Percentiles rank a stretch among this genome's conserved stretches.
phyloP scores from a whole-genome alignment of 2,329 filamentous ascomycete species.

The Hypoxylon sp. region DNA sequence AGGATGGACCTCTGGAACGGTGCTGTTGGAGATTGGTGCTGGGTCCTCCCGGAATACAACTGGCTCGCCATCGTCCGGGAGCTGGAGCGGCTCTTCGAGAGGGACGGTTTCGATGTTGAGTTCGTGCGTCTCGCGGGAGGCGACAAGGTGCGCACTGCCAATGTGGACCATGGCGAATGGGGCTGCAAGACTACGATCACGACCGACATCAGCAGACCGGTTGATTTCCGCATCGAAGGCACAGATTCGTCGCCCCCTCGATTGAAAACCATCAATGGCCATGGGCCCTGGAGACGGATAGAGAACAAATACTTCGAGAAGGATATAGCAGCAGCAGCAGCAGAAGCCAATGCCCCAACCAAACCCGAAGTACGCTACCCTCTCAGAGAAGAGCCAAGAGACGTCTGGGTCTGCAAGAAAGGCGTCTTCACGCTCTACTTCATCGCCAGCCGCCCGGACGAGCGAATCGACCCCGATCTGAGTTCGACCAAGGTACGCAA shows the following conservation, averaged over 20 bases:
- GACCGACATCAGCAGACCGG: slow-evolving; percentile 22
- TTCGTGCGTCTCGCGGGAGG: slow-evolving; percentile 26
- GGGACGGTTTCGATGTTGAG: slow-evolving; percentile 15
- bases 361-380: background rate
- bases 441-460: slow-evolving; percentile 4
- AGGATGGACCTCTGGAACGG: no score
- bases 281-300: slow-evolving; percentile 18
- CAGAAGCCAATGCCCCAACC: background rate
- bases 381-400: background rate
- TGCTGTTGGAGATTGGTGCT: slow-evolving; percentile 19
- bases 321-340: background rate
- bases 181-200: slow-evolving; percentile 15
- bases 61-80: background rate
- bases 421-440: slow-evolving; percentile 7
- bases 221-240: slow-evolving; percentile 16
- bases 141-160: slow-evolving; percentile 11
- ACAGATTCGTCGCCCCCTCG: background rate
- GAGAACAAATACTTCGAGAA: background rate
- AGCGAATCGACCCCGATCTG: slow-evolving; percentile 24
- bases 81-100: background rate
- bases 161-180: slow-evolving; percentile 18
- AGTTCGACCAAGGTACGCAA: slow-evolving; percentile 34
- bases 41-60: slow-evolving; percentile 14
- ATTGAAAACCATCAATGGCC: background rate
- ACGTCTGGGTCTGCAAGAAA: slow-evolving; percentile 8